A percentile compares a stretch with the other conserved stretches of the same genome.
Evolutionary conservation across 2,329 filamentous ascomycete genomes (phyloP).

Genomic region (Juglanconis oblonga): DNA sequence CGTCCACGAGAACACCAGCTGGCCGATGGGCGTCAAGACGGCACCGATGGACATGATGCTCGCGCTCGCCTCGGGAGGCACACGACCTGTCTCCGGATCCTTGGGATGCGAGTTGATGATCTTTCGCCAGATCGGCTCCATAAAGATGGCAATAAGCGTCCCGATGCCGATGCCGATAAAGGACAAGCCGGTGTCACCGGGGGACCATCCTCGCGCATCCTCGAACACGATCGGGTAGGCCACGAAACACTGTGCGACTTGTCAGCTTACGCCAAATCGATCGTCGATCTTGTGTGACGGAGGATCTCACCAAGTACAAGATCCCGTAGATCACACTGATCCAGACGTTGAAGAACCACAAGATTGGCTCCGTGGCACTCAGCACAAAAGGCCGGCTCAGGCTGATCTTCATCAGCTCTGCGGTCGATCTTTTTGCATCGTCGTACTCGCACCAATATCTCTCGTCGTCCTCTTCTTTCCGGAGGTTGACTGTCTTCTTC

Average conservation of each 20-base stretch:
- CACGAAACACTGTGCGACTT: slow-evolving; percentile 62
- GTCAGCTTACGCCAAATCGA: background rate
- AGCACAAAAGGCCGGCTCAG: slow-evolving; percentile 75
- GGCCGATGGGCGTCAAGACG: slow-evolving; percentile 70
- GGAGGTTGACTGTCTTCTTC: slow-evolving; percentile 58
- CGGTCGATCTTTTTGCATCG: slow-evolving; percentile 57
- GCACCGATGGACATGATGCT: slow-evolving; percentile 76
- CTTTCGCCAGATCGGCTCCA: slow-evolving; percentile 69
- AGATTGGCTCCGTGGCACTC: slow-evolving; percentile 76
- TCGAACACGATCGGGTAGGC: slow-evolving; percentile 85
- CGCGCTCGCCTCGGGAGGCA: slow-evolving; percentile 76
- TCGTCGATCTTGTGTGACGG: background rate
- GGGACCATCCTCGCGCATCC: slow-evolving; percentile 70
- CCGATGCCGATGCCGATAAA: slow-evolving; percentile 72
- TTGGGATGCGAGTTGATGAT: slow-evolving; percentile 74
- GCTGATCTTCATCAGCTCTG: slow-evolving; percentile 68
- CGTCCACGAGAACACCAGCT: slow-evolving; percentile 88
- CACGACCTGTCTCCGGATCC: slow-evolving; percentile 72
- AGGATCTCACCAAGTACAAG: slow-evolving; percentile 37
- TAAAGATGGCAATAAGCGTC: slow-evolving; percentile 57
- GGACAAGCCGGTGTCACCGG: slow-evolving; percentile 70
- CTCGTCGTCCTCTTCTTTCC: slow-evolving; percentile 67
- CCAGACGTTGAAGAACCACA: slow-evolving; percentile 68
- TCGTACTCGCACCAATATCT: slow-evolving; percentile 82
- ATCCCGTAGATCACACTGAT: slow-evolving; percentile 84